These are phyloP conservation scores for Acer campestre DNA, from an alignment of 345 rosid species.

Conservation along the genomic window DNA sequence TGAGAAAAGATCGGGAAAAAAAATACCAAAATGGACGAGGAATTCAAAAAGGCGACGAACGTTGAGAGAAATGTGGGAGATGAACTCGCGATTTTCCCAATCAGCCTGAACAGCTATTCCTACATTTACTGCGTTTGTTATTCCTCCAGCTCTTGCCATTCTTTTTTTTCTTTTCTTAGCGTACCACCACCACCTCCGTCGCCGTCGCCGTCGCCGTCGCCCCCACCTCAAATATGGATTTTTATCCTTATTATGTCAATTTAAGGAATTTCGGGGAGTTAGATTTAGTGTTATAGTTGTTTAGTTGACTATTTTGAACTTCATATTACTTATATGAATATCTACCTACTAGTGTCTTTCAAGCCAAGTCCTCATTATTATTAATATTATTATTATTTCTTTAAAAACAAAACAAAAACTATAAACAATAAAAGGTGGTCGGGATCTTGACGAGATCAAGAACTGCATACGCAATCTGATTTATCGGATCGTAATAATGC, in stretches of 20 bases:
- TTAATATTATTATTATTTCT: no score
- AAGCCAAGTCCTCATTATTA: slow-evolving; percentile 24
- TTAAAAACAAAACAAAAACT: no score
- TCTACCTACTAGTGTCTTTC: not conserved
- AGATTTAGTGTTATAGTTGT: not conserved
- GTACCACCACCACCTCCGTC: not conserved
- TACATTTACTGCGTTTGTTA: slow-evolving; percentile 97
- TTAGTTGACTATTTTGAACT: no score
- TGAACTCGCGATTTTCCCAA: slow-evolving; percentile 99
- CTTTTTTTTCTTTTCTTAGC: not conserved
- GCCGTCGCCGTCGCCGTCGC: no score
- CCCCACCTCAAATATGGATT: no score
- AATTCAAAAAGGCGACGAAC: slow-evolving; percentile 99
- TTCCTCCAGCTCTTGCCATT: slow-evolving; percentile 98
- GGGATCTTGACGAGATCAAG: no score
- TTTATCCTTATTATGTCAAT: no score
- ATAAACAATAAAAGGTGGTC: no score
- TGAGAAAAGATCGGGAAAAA: not conserved
- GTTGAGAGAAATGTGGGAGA: slow-evolving; percentile 95
- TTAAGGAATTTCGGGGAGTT: no score
- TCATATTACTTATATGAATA: not conserved
- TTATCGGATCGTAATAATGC: no score
- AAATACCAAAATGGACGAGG: slow-evolving; percentile 86
- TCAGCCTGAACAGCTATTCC: slow-evolving; percentile 99
- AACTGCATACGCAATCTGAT: no score